Conservation (phyloP, 805 yeast genomes). For the Pichia pseudocactophila region DNA sequence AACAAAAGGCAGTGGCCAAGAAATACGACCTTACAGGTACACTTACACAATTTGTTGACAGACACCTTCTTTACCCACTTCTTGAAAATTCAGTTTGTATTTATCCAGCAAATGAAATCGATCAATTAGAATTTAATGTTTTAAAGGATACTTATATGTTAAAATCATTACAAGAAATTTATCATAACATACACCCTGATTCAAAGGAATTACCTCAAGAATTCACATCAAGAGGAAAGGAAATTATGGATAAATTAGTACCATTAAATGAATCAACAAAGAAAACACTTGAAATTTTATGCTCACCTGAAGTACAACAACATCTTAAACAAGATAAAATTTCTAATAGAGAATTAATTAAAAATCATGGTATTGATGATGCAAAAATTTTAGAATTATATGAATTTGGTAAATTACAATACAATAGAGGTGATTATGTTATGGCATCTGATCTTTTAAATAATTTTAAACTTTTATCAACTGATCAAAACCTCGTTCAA, state of each 20-base stretch:
- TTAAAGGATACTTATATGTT: constrained; percentile 52
- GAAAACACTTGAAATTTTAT: constrained; percentile 37
- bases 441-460: constrained; percentile 50
- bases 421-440: constrained; percentile 53
- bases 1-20: constrained; percentile 33
- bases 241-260: constrained; percentile 30
- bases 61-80: constrained; percentile 43
- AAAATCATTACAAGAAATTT: constrained; percentile 39
- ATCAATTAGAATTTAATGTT: constrained; percentile 41
- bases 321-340: constrained; percentile 46
- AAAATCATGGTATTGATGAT: constrained; percentile 37
- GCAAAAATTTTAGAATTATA: constrained; percentile 42
- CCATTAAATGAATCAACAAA: constrained; percentile 35
- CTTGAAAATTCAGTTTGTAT: constrained; percentile 14
- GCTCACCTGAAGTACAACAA: constrained; percentile 42
- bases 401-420: constrained; percentile 53
- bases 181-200: constrained; percentile 32
- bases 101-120: constrained; percentile 33
- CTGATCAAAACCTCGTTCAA: constrained; percentile 39
- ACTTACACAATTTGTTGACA: constrained; percentile 50
- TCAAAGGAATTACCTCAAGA: constrained; percentile 33
- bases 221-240: constrained; percentile 31
- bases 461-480: constrained; percentile 48
- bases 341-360: constrained; percentile 40
- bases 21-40: constrained; percentile 46